A percentile compares a stretch with the other conserved stretches of the same genome.
Evolutionary conservation across 2,329 filamentous ascomycete species (phyloP).

Genomic region (Sporothrix sp.): DNA sequence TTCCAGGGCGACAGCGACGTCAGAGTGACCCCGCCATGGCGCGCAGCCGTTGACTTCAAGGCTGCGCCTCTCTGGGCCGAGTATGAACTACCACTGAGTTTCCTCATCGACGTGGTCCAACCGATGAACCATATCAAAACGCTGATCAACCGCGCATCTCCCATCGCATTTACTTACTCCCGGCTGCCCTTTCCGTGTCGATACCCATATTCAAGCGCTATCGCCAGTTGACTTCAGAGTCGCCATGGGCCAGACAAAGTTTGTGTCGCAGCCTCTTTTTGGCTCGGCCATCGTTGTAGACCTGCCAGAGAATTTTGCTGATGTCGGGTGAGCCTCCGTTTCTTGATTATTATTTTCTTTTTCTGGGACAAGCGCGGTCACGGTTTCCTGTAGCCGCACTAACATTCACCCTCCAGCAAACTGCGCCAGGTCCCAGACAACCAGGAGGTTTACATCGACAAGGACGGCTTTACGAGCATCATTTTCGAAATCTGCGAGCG

Average conservation of each 20-base stretch:
- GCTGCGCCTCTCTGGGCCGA: not conserved
- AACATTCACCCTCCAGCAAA: no score
- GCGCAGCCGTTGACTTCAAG: not conserved
- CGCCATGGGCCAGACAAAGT: constrained; percentile 37
- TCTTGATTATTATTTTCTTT: not conserved
- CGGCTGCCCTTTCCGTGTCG: not conserved
- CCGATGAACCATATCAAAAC: no score
- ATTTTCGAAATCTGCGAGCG: constrained; percentile 87
- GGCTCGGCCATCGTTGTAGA: constrained; percentile 63
- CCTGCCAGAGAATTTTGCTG: constrained; percentile 57
- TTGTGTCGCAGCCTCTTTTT: constrained; percentile 52
- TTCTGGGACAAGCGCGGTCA: no score
- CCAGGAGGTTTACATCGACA: constrained; percentile 87
- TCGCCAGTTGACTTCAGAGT: no score
- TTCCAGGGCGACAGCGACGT: not conserved
- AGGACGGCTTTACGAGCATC: constrained; percentile 72
- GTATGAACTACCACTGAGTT: no score
- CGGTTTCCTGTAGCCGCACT: no score
- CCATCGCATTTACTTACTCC: no score
- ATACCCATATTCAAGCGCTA: not conserved
- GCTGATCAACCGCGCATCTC: no score
- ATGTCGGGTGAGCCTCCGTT: constrained; percentile 53
- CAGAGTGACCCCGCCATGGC: constrained; percentile 6
- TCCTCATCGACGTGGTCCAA: no score
- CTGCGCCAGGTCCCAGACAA: constrained; percentile 72